Conservation (phyloP, 208 protist genomes). For the Acanthamoeba triangularis region DNA sequence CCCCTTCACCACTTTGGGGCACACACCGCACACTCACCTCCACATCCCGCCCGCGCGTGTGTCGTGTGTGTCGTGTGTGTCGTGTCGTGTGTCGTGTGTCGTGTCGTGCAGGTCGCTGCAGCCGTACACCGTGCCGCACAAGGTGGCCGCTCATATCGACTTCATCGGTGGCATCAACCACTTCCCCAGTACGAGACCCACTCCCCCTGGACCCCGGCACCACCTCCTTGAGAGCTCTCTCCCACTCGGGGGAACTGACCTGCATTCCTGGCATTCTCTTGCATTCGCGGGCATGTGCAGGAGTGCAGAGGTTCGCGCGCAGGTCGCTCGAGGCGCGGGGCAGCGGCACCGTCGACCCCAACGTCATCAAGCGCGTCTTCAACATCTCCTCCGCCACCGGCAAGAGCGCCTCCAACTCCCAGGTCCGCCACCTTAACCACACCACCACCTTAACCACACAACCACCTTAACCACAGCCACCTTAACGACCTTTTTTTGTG, state of each 20-base stretch:
- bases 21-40: too few relatives aligned
- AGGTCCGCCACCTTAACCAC: neutral
- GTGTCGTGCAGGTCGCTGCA: slow-evolving; percentile 3
- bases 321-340: neutral
- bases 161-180: slow-evolving; percentile 66
- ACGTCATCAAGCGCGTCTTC: slow-evolving; percentile 49
- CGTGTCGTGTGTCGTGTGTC: neutral
- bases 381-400: neutral
- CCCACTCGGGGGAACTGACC: neutral
- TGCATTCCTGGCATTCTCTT: neutral
- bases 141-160: slow-evolving; percentile 62
- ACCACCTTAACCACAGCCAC: too few relatives aligned
- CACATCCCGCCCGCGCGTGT: neutral
- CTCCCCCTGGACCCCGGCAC: too few relatives aligned
- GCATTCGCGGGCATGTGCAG: neutral
- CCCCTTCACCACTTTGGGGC: neutral
- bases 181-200: slow-evolving; percentile 57
- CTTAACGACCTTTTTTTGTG: too few relatives aligned
- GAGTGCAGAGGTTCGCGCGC: slow-evolving; percentile 9
- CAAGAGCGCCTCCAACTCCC: neutral
- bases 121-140: slow-evolving; percentile 41
- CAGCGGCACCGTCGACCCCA: slow-evolving; percentile 6
- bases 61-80: neutral
- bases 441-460: neutral
- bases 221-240: neutral